Percentiles rank a stretch among this genome's conserved stretches.
These are phyloP conservation scores for Leucosporidium creatinivorum DNA, from an alignment of 768 basidiomycete species.

Conservation along the genomic window DNA sequence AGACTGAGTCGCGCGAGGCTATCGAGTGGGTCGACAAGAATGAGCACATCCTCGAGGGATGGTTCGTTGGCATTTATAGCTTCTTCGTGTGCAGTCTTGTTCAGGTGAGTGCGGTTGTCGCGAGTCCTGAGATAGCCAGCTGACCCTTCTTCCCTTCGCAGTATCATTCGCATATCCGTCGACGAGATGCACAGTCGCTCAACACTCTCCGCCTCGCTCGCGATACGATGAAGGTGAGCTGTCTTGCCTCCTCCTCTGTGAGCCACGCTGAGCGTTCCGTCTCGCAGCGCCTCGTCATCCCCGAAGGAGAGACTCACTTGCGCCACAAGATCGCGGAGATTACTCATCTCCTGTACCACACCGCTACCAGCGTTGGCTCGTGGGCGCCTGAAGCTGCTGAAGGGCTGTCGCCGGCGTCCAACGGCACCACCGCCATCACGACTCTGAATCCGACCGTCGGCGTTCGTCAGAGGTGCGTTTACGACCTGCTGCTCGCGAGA, in stretches of 20 bases:
- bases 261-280: background rate
- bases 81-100: constrained; percentile 36
- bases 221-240: constrained; percentile 29
- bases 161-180: constrained; percentile 37
- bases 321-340: constrained; percentile 36
- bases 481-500: no score
- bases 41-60: constrained; percentile 35
- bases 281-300: constrained; percentile 28
- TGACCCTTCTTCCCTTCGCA: background rate
- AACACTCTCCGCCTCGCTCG: constrained; percentile 31
- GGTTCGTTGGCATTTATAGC: constrained; percentile 34
- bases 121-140: no score
- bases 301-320: constrained; percentile 34
- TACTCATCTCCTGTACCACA: constrained; percentile 34
- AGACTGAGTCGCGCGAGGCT: constrained; percentile 29
- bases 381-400: constrained; percentile 27
- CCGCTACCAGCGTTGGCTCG: constrained; percentile 9
- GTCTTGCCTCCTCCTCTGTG: background rate
- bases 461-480: constrained; percentile 16
- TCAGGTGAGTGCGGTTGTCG: constrained; percentile 20
- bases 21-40: constrained; percentile 38
- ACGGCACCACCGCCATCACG: constrained; percentile 22
- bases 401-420: constrained; percentile 21
- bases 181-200: constrained; percentile 28
- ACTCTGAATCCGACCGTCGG: constrained; percentile 32